Conservation (phyloP, 306 rosid species). For the Gleditsia sinensis region DNA sequence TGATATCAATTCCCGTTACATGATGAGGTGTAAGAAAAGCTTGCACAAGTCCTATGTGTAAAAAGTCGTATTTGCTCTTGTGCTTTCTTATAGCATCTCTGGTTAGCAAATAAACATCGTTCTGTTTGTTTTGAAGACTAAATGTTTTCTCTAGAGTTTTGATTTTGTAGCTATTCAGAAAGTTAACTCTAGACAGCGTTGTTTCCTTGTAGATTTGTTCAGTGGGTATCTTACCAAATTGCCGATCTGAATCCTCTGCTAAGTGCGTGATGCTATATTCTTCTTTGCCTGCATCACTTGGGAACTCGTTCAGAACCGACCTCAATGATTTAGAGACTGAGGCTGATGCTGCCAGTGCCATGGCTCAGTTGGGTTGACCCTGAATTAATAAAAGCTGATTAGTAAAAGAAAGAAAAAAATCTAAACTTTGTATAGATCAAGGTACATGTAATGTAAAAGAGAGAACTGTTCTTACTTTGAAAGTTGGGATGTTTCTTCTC, state of each 20-base stretch:
- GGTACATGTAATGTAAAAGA: not conserved
- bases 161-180: not conserved
- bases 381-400: not conserved
- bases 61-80: not conserved
- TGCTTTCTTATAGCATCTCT: not conserved
- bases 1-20: not conserved
- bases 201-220: not conserved
- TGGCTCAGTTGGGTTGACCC: not conserved
- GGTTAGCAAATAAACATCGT: not conserved
- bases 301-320: not conserved
- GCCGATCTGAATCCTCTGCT: not conserved
- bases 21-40: not conserved
- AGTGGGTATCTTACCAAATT: not conserved
- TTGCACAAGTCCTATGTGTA: not conserved
- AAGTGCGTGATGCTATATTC: not conserved
- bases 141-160: not conserved
- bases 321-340: not conserved
- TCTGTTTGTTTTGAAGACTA: not conserved
- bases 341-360: not conserved
- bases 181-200: not conserved
- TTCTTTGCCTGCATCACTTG: not conserved
- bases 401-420: too few relatives aligned
- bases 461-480: not conserved
- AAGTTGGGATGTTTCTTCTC: not conserved
- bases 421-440: not conserved